These are phyloP conservation scores for Cordyceps tenuipes DNA, from an alignment of 2,329 filamentous ascomycete genomes.

Conservation along the genomic window DNA sequence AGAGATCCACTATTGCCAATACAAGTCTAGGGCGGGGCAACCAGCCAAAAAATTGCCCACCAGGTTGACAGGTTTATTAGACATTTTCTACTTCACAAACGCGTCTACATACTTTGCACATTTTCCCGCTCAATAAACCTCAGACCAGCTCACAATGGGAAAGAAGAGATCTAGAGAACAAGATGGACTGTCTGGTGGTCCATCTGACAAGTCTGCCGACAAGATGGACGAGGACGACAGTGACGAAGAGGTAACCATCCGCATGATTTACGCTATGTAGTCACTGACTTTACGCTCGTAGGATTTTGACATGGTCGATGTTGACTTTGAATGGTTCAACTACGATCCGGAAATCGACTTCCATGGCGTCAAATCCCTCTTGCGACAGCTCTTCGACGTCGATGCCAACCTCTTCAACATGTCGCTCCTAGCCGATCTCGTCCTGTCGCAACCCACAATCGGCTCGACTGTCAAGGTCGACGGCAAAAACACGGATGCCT, in stretches of 20 bases:
- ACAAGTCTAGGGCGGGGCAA: conserved; percentile 10
- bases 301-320: conserved; percentile 87
- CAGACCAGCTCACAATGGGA: conserved; percentile 30
- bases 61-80: background rate
- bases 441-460: conserved; percentile 77
- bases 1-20: too few relatives aligned
- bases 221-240: conserved; percentile 45
- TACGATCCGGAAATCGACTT: conserved; percentile 85
- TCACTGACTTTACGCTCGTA: conserved; percentile 27
- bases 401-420: conserved; percentile 82
- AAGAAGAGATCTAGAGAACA: conserved; percentile 43
- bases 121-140: background rate
- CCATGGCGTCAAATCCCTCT: conserved; percentile 81
- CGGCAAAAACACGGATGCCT: conserved; percentile 84
- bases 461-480: conserved; percentile 98
- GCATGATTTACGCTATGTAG: background rate
- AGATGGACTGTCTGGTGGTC: conserved; percentile 34
- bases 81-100: background rate
- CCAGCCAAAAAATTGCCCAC: conserved; percentile 3
- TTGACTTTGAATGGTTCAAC: conserved; percentile 99
- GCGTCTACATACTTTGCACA: background rate
- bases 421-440: conserved; percentile 75
- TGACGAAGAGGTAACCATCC: conserved; percentile 40
- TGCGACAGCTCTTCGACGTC: conserved; percentile 86
- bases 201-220: conserved; percentile 33